Conservation (phyloP, 306 rosid species). For the Inga oerstediana region DNA sequence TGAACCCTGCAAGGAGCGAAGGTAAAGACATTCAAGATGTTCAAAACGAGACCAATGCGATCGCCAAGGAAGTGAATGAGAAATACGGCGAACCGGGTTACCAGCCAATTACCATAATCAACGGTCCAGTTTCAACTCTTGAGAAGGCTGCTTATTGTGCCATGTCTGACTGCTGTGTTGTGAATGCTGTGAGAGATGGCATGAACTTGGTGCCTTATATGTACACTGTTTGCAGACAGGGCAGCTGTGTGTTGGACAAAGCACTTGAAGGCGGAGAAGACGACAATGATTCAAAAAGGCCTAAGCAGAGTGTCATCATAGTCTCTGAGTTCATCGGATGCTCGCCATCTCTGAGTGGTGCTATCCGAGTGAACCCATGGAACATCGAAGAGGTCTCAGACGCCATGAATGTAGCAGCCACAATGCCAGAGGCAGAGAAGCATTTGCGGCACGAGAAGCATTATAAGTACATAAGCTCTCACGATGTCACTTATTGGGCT, state of each 20-base stretch:
- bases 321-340: constrained; percentile 75
- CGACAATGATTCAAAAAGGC: constrained; percentile 28
- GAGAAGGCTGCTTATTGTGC: constrained; percentile 12
- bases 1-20: constrained; percentile 23
- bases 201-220: constrained; percentile 71
- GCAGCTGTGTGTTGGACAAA: constrained; percentile 39
- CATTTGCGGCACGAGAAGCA: constrained; percentile 74
- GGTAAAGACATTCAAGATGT: constrained; percentile 24
- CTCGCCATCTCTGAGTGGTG: constrained; percentile 74
- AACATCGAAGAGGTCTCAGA: constrained; percentile 66
- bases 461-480: constrained; percentile 65
- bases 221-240: constrained; percentile 74
- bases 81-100: constrained; percentile 3
- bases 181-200: constrained; percentile 55
- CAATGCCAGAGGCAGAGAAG: constrained; percentile 63
- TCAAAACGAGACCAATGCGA: constrained; percentile 5
- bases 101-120: constrained; percentile 12
- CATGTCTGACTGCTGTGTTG: constrained; percentile 23
- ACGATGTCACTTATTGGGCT: constrained; percentile 73
- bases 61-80: background rate
- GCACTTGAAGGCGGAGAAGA: background rate
- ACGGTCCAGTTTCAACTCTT: constrained; percentile 14
- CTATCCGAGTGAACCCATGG: constrained; percentile 75
- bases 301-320: constrained; percentile 62
- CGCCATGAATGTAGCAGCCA: constrained; percentile 65